phyloP scores from a whole-genome alignment of 768 basidiomycete genomes.

The Paxillus rubicundulus region DNA sequence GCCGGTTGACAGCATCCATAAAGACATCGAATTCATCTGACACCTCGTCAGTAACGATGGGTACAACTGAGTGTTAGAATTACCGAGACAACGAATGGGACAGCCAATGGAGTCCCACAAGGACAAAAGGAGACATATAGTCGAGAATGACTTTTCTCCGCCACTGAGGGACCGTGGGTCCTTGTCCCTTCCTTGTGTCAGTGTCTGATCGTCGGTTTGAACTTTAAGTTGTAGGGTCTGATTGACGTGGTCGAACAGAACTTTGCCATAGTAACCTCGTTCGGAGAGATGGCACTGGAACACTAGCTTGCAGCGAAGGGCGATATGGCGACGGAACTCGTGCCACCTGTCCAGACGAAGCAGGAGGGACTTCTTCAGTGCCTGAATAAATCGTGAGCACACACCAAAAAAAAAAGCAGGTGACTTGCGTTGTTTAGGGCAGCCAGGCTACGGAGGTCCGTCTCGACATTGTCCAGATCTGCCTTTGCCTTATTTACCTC shows the following conservation, averaged over 20 bases:
- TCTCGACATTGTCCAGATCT: constrained; percentile 56
- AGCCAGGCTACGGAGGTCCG: constrained; percentile 61
- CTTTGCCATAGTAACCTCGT: constrained; percentile 88
- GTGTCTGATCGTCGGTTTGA: constrained; percentile 77
- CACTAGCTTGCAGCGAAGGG: constrained; percentile 79
- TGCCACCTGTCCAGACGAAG: constrained; percentile 75
- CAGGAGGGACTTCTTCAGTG: constrained; percentile 62
- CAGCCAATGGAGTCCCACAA: constrained; percentile 96
- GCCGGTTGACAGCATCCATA: constrained; percentile 92
- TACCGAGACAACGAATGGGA: constrained; percentile 88
- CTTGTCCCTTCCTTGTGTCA: constrained; percentile 69
- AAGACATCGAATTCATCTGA: constrained; percentile 97
- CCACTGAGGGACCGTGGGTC: constrained; percentile 86
- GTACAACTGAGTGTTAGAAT: constrained; percentile 14
- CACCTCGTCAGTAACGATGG: constrained; percentile 10
- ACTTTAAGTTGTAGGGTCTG: constrained; percentile 71
- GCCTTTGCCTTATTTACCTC: constrained; percentile 66
- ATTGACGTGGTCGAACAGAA: constrained; percentile 76
- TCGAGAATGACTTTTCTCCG: constrained; percentile 96
- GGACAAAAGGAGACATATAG: constrained; percentile 89
- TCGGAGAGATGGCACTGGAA: constrained; percentile 81
- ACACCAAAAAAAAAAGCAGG: not conserved
- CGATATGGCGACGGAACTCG: constrained; percentile 84
- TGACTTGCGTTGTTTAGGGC: constrained; percentile 61
- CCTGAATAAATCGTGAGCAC: constrained; percentile 40